A percentile compares a stretch with the other conserved stretches of the same genome.
Conservation (phyloP, 2,329 filamentous ascomycete genomes). For the Parastagonospora nodorum region DNA sequence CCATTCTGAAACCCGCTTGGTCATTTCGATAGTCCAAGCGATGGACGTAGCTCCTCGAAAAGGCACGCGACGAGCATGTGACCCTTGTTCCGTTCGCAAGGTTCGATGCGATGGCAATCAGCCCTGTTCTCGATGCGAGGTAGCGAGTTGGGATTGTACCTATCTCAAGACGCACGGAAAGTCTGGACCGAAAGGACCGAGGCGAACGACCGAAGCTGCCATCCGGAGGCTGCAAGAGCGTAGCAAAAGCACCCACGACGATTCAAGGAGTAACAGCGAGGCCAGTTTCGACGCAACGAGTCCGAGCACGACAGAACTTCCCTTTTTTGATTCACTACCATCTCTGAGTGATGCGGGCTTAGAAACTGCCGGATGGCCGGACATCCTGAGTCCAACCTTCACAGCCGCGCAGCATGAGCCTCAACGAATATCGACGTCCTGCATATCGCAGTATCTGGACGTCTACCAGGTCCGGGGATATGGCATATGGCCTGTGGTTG, state of each 20-base stretch:
- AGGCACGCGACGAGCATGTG: constrained; percentile 43
- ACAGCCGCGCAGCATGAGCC: constrained; percentile 17
- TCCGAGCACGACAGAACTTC: constrained; percentile 32
- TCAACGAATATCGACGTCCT: constrained; percentile 37
- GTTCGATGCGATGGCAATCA: constrained; percentile 42
- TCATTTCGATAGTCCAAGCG: constrained; percentile 14
- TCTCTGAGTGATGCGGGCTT: constrained; percentile 23
- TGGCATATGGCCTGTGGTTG: constrained; percentile 43
- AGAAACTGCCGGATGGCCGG: constrained; percentile 32
- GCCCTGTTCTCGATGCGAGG: constrained; percentile 40
- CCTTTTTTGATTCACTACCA: constrained; percentile 29
- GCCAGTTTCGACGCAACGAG: constrained; percentile 39
- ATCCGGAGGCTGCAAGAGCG: constrained; percentile 40
- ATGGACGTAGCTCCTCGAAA: constrained; percentile 41
- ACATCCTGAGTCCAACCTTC: constrained; percentile 25
- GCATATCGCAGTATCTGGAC: constrained; percentile 40
- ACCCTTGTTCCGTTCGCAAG: constrained; percentile 43
- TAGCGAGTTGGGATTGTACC: constrained; percentile 44
- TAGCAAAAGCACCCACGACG: constrained; percentile 29
- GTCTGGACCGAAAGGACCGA: constrained; percentile 43
- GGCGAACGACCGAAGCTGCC: constrained; percentile 41
- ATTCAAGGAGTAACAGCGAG: constrained; percentile 39
- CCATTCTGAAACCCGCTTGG: constrained; percentile 13
- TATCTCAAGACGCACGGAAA: constrained; percentile 45
- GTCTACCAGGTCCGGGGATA: constrained; percentile 39